Percentiles rank a stretch among this genome's conserved stretches.
Conservation (phyloP, 495 filamentous ascomycete genomes). For the Jackrogersella multiformis region DNA sequence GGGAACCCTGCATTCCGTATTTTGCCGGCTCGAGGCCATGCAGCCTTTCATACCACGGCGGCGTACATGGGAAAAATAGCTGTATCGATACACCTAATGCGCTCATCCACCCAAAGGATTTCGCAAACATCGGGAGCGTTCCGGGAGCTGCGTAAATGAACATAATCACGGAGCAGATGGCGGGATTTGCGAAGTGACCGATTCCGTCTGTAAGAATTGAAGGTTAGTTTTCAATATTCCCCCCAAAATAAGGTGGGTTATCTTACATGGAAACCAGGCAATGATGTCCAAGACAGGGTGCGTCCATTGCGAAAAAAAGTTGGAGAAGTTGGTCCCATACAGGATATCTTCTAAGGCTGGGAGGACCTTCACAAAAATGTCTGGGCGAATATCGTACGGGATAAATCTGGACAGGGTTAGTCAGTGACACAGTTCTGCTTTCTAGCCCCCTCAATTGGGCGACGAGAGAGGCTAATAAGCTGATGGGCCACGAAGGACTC, state of each 20-base stretch:
- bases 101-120: constrained; percentile 91
- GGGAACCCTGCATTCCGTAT: constrained; percentile 86
- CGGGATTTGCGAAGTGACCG: constrained; percentile 84
- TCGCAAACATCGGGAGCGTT: constrained; percentile 82
- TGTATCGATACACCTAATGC: constrained; percentile 85
- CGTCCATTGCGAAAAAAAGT: constrained; percentile 89
- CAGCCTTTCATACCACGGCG: constrained; percentile 93
- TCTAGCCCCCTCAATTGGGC: background rate
- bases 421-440: constrained; percentile 7
- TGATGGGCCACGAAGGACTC: background rate
- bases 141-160: constrained; percentile 91
- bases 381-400: constrained; percentile 81
- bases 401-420: constrained; percentile 69
- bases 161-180: constrained; percentile 75
- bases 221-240: constrained; percentile 9
- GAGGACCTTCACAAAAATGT: constrained; percentile 93
- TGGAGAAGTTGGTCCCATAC: constrained; percentile 94
- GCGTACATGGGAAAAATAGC: constrained; percentile 88
- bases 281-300: constrained; percentile 82
- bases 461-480: background rate
- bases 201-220: constrained; percentile 65
- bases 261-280: constrained; percentile 82
- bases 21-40: constrained; percentile 87
- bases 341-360: constrained; percentile 97
- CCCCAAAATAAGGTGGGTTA: background rate